phyloP scores from a whole-genome alignment of 768 basidiomycete genomes.

The Lactarius tabidus region DNA sequence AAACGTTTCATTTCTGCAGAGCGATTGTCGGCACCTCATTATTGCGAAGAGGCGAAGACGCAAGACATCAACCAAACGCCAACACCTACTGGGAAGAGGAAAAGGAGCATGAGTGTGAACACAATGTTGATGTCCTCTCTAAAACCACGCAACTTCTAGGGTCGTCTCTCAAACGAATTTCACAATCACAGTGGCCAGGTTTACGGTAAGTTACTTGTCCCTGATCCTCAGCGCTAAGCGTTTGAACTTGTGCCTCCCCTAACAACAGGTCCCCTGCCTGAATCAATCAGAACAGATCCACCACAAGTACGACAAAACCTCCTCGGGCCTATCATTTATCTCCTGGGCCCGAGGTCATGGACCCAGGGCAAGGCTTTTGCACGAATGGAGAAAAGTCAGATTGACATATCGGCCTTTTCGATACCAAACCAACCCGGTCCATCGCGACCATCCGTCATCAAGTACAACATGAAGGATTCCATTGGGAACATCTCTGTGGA shows the following conservation, averaged over 20 bases:
- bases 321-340: no score
- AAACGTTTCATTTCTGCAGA: not conserved
- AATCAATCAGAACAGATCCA: no score
- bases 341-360: no score
- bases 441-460: no score
- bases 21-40: not conserved
- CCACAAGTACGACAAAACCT: no score
- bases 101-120: not conserved
- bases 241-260: not conserved
- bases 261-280: no score
- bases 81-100: not conserved
- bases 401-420: no score
- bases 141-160: not conserved
- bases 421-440: no score
- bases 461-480: no score
- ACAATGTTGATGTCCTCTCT: not conserved
- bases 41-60: not conserved
- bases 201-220: not conserved
- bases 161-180: not conserved
- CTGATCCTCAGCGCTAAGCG: constrained; percentile 4
- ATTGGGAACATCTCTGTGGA: no score
- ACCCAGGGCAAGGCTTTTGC: no score
- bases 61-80: not conserved
- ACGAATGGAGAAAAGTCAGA: no score
- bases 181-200: not conserved